phyloP scores from a whole-genome alignment of 2,329 filamentous ascomycete species.

The Oidium heveae region DNA sequence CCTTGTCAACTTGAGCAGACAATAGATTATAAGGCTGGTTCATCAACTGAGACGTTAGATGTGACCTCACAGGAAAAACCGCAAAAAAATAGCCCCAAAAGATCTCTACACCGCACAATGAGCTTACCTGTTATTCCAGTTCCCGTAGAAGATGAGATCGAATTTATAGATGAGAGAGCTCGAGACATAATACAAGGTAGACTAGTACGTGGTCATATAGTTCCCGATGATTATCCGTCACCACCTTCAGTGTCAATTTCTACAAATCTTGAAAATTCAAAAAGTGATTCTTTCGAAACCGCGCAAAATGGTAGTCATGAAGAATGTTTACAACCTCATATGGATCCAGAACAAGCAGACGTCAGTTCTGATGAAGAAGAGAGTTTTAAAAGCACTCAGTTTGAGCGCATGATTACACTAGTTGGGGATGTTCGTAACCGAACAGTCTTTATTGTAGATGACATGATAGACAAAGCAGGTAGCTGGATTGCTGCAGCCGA shows the following conservation, averaged over 20 bases:
- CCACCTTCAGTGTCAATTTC: slow-evolving; percentile 45
- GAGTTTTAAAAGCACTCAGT: slow-evolving; percentile 49
- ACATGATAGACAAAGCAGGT: slow-evolving; percentile 95
- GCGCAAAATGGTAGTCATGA: slow-evolving; percentile 59
- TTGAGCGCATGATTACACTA: slow-evolving; percentile 92
- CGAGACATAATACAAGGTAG: slow-evolving; percentile 79
- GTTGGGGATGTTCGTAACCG: slow-evolving; percentile 79
- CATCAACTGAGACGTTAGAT: too few relatives aligned
- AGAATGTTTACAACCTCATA: slow-evolving; percentile 54
- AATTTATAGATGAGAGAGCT: slow-evolving; percentile 41
- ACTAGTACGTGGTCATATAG: slow-evolving; percentile 79
- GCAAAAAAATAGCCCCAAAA: slow-evolving; percentile 1
- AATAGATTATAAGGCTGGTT: too few relatives aligned
- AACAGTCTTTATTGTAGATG: slow-evolving; percentile 83
- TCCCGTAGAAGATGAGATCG: slow-evolving; percentile 10
- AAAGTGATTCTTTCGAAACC: slow-evolving; percentile 34
- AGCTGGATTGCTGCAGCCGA: slow-evolving; percentile 97
- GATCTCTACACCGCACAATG: slow-evolving; percentile 7
- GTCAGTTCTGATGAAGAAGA: slow-evolving; percentile 74
- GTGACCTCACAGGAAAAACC: neutral
- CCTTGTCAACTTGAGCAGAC: neutral
- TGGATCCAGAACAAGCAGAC: slow-evolving; percentile 45
- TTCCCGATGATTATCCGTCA: slow-evolving; percentile 78
- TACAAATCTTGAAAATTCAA: slow-evolving; percentile 24
- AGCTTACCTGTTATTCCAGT: slow-evolving; percentile 4